Evolutionary conservation across 192 early-diverging fungal genomes (phyloP).

Genomic region (Rhizophagus sp.): DNA sequence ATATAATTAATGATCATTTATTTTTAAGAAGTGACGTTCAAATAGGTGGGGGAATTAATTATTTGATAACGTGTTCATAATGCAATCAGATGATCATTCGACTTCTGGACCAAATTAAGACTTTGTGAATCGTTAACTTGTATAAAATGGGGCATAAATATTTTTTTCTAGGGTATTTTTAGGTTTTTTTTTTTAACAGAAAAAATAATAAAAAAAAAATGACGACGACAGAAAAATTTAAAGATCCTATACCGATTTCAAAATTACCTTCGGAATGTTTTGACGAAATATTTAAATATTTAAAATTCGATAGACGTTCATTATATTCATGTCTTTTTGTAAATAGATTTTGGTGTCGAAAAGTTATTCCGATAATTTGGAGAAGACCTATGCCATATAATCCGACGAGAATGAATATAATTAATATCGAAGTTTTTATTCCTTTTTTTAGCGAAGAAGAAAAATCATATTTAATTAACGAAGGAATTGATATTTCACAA

Average conservation of each 20-base stretch:
- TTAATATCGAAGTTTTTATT: background rate
- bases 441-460: background rate
- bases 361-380: background rate
- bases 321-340: constrained; percentile 16
- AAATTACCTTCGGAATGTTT: constrained; percentile 8
- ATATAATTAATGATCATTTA: too few relatives aligned
- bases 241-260: background rate
- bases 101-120: background rate
- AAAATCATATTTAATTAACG: background rate
- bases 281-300: constrained; percentile 13
- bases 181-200: background rate
- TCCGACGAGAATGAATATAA: background rate
- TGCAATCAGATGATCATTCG: too few relatives aligned
- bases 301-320: background rate
- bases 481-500: background rate
- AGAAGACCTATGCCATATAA: constrained; percentile 10
- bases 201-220: too few relatives aligned
- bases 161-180: background rate
- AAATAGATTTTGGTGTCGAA: background rate
- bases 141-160: background rate
- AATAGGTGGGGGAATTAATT: too few relatives aligned
- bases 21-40: too few relatives aligned
- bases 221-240: background rate
- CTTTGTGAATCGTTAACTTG: background rate
- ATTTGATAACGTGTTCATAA: too few relatives aligned